Base-by-base conservation (phyloP, 2,329 filamentous ascomycete species). In the Dichotomopilus funicola region DNA sequence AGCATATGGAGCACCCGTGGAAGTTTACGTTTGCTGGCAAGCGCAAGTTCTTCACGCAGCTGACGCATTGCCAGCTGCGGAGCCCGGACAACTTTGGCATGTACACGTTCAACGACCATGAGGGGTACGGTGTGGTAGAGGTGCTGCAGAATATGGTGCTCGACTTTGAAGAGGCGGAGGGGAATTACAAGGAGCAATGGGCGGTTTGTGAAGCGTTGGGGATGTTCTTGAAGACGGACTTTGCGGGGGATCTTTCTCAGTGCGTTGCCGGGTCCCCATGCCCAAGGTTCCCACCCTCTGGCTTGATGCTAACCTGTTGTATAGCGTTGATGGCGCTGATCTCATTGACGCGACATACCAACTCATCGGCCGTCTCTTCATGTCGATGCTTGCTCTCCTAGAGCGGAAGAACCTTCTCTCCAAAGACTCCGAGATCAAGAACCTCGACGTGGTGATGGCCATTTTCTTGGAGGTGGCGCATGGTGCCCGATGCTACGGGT, bases 101-200 rank as follows among this genome's bases (percentile, higher is more conserved):
- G 70, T 65, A 75, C 60, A 70, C 70, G 2, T 75, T 68, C 62
- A 77, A 76, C 51, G 71, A 77, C 57, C 71, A 72, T 47, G 61
- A 51, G 5, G 64, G 56, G 3, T 76, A 74, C 45, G 75, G 75
- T 1, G 51, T 65, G 1, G 12, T 77, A 0, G 74, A 78, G 63
- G 59, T 74, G 0, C 31, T 76, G 4, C 67, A 78, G 61, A 78
- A 77, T 51, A 56, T 69, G 5, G 44, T 77, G 1, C 61, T 74
- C 5, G 71, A 73, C 56, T 72, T 65, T 42, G 58, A 61, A 0
- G 67, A 71, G 47, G 69, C 64, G 4, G 53, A 58, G 7, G 60
- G 54, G 27, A 59, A 66, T 47, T 67, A 64, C 67, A 65, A 67
- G 52, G 68, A 72, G 59, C 65, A 70, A 59, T 73, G 70, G 70